Evolutionary conservation across 306 rosid genomes (phyloP).

Genomic region (peach (Prunus persica)): DNA sequence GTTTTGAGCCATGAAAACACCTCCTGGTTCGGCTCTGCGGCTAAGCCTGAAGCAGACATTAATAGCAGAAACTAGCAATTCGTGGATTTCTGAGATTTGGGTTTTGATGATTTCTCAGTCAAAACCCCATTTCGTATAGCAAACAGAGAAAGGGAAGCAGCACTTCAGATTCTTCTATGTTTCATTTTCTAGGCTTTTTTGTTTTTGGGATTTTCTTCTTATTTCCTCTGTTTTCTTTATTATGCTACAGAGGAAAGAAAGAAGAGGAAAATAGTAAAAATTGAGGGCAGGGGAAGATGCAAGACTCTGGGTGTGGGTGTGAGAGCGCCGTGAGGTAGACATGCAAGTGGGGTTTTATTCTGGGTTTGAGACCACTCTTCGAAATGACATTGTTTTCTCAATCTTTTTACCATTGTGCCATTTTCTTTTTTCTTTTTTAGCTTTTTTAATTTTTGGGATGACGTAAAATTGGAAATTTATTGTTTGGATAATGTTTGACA

Average conservation of each 20-base stretch:
- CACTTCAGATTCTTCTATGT: conserved; percentile 40
- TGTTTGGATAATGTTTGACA: not conserved
- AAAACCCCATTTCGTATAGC: conserved; percentile 33
- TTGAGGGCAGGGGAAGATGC: conserved; percentile 28
- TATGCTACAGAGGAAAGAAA: conserved; percentile 41
- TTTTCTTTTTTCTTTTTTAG: conserved; percentile 10
- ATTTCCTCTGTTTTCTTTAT: conserved; percentile 48
- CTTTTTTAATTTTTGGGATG: conserved; percentile 12
- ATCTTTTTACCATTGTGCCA: conserved; percentile 39
- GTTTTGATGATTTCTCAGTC: conserved; percentile 33
- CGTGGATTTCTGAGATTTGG: conserved; percentile 11
- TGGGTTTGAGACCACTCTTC: conserved; percentile 9
- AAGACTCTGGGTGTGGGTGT: not conserved
- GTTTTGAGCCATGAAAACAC: conserved; percentile 85
- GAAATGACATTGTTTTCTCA: conserved; percentile 21
- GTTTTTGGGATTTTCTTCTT: conserved; percentile 14
- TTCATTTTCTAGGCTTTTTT: conserved; percentile 18
- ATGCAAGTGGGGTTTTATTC: conserved; percentile 46
- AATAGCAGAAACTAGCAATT: not conserved
- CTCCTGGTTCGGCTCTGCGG: conserved; percentile 62
- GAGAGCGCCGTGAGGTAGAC: conserved; percentile 10
- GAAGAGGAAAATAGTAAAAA: conserved; percentile 13
- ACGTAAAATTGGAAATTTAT: not conserved
- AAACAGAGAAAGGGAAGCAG: not conserved
- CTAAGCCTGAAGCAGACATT: conserved; percentile 36